Evolutionary conservation across 2,329 filamentous ascomycete species (phyloP).

Genomic region (Calonectria pseudoturangicola): DNA sequence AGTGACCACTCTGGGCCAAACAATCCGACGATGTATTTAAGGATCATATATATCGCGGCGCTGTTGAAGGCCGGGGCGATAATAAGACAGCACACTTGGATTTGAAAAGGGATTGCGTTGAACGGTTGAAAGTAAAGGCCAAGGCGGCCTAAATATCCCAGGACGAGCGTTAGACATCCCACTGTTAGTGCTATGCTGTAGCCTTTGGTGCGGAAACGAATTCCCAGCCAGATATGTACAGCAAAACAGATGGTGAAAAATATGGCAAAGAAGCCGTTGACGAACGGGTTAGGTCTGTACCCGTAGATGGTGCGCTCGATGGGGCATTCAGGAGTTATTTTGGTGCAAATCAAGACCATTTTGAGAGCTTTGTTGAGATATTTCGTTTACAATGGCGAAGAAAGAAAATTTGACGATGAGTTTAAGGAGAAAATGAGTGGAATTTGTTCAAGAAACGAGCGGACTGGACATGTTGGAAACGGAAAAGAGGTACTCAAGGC

Average conservation of each 20-base stretch:
- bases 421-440: not conserved
- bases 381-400: not conserved
- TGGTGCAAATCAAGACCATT: slow-evolving; percentile 27
- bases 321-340: slow-evolving; percentile 31
- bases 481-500: not conserved
- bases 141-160: slow-evolving; percentile 25
- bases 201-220: slow-evolving; percentile 31
- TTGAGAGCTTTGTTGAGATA: not conserved
- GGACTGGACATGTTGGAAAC: not conserved
- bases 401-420: not conserved
- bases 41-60: slow-evolving; percentile 37
- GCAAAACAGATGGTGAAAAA: slow-evolving; percentile 20
- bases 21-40: slow-evolving; percentile 14
- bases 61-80: slow-evolving; percentile 39
- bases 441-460: not conserved
- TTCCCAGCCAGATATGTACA: slow-evolving; percentile 32
- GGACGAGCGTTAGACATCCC: slow-evolving; percentile 11
- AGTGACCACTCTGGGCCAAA: slow-evolving; percentile 27
- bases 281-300: slow-evolving; percentile 31
- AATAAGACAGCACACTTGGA: slow-evolving; percentile 39
- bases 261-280: slow-evolving; percentile 35
- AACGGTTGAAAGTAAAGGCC: slow-evolving; percentile 29
- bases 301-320: slow-evolving; percentile 36
- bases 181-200: slow-evolving; percentile 33
- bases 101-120: slow-evolving; percentile 30